These are phyloP conservation scores for Jaltomata sinuosa DNA, from an alignment of 257 asterid species.

Conservation along the genomic window DNA sequence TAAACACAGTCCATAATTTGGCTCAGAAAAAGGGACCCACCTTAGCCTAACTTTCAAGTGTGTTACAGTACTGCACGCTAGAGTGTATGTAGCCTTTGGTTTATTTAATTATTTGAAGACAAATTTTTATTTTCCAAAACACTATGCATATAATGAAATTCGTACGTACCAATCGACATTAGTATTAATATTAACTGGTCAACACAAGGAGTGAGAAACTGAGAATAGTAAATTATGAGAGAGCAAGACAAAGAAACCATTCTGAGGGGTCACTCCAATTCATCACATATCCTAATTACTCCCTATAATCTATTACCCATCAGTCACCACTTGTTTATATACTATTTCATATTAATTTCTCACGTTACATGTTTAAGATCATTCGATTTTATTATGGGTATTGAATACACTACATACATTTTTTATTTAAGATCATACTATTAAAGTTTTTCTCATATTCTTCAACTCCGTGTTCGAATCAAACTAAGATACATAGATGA, in stretches of 20 bases:
- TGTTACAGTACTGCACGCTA: background rate
- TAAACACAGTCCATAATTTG: background rate
- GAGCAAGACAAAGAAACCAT: slow-evolving; percentile 27
- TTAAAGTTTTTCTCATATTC: too few species aligned
- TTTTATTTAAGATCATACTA: too few species aligned
- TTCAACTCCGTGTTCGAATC: too few species aligned
- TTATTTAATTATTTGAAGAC: background rate
- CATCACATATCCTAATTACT: background rate
- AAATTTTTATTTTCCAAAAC: background rate
- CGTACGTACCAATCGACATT: background rate
- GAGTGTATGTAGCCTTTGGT: background rate
- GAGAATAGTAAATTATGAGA: background rate
- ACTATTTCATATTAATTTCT: too few species aligned
- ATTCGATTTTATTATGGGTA: too few species aligned
- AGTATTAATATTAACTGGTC: background rate
- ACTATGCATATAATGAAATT: background rate
- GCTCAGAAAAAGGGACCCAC: background rate
- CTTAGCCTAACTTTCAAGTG: background rate
- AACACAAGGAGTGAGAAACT: background rate
- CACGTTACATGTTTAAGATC: too few species aligned
- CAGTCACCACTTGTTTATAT: too few species aligned
- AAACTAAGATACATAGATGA: too few species aligned
- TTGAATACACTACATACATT: too few species aligned
- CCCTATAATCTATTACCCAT: too few species aligned
- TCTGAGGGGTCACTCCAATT: slow-evolving; percentile 10